phyloP scores from a whole-genome alignment of 2,329 filamentous ascomycete genomes.

The Sporothrix humicola region DNA sequence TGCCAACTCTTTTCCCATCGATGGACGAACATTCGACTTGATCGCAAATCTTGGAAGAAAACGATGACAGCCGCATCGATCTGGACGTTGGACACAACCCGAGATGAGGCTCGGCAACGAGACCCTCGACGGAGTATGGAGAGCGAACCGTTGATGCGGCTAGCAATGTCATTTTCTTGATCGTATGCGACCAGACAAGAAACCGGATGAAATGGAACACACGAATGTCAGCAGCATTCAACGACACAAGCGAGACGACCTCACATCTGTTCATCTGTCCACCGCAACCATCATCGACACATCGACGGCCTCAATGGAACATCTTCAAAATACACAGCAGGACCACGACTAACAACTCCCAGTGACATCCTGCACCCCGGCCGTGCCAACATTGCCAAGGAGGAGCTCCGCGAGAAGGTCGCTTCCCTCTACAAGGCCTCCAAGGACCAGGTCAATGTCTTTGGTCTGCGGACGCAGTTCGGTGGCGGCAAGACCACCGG shows the following conservation, averaged over 20 bases:
- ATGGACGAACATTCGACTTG: too few relatives aligned
- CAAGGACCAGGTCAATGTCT: slow-evolving; percentile 97
- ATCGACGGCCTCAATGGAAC: too few relatives aligned
- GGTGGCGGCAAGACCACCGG: slow-evolving; percentile 99
- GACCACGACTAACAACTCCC: slow-evolving; percentile 37
- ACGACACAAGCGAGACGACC: background rate
- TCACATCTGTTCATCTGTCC: background rate
- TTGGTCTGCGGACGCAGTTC: slow-evolving; percentile 97
- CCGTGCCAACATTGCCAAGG: slow-evolving; percentile 98
- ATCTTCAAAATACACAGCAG: background rate
- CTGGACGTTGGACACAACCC: too few relatives aligned
- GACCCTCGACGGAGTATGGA: too few relatives aligned
- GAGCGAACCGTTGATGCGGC: background rate
- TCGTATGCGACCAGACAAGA: background rate
- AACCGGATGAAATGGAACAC: too few relatives aligned
- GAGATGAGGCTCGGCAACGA: too few relatives aligned
- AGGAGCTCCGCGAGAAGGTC: slow-evolving; percentile 95
- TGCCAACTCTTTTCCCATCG: too few relatives aligned
- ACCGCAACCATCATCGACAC: too few relatives aligned
- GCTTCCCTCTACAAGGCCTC: slow-evolving; percentile 95
- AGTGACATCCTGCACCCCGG: slow-evolving; percentile 99
- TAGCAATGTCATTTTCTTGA: background rate
- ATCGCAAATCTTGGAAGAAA: too few relatives aligned
- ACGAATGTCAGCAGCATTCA: background rate
- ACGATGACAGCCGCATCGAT: too few relatives aligned